Evolutionary conservation across 2,329 filamentous ascomycete species (phyloP).

Genomic region (Xylariaceae sp.): DNA sequence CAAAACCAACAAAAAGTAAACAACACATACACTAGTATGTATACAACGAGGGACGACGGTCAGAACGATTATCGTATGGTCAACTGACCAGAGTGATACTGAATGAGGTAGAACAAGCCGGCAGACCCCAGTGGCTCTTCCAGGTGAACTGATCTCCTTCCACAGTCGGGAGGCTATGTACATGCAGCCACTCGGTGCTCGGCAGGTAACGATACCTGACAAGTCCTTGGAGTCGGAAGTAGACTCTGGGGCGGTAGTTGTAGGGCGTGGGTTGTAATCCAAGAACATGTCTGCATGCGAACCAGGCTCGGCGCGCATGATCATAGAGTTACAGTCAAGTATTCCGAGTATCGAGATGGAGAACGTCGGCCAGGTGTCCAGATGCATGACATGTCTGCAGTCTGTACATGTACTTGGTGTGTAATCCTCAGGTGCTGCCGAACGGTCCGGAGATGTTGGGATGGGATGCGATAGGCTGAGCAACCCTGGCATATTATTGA

Average conservation of each 20-base stretch:
- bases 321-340: background rate
- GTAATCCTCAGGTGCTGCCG: background rate
- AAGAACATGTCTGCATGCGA: too few species aligned
- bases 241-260: background rate
- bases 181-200: too few species aligned
- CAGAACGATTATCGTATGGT: too few species aligned
- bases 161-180: background rate
- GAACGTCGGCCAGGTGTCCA: background rate
- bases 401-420: background rate
- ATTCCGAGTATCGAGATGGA: background rate
- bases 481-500: background rate
- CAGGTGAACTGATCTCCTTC: background rate
- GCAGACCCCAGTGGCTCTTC: too few species aligned
- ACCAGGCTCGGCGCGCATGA: background rate
- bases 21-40: background rate
- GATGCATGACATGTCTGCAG: background rate
- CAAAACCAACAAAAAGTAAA: slow-evolving; percentile 10
- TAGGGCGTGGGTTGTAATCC: background rate
- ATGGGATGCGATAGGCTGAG: background rate
- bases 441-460: background rate
- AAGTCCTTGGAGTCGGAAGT: background rate
- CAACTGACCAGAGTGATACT: too few species aligned
- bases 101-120: too few species aligned
- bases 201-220: background rate
- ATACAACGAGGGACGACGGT: background rate